Conservation (phyloP, 257 asterid species). For the Vinca minor region DNA sequence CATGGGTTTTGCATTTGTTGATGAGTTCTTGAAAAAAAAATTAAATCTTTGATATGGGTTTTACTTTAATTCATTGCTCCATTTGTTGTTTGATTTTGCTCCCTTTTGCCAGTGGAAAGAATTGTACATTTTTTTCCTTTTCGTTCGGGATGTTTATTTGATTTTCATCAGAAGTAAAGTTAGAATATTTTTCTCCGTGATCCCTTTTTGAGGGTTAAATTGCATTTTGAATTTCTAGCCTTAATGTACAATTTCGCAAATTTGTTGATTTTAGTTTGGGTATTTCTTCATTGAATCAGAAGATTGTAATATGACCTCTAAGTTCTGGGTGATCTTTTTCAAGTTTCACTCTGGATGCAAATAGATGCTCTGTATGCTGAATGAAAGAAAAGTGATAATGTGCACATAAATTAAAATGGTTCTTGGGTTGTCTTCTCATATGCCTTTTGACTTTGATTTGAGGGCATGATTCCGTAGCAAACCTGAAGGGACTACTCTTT, state of each 20-base stretch:
- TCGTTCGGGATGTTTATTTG: background rate
- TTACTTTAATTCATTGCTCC: background rate
- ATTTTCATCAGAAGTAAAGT: background rate
- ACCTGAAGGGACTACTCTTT: too few relatives aligned
- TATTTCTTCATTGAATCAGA: background rate
- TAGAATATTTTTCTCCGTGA: background rate
- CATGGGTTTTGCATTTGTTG: background rate
- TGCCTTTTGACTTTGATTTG: too few relatives aligned
- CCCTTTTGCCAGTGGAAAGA: background rate
- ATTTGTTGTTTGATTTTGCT: background rate
- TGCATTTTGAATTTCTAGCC: background rate
- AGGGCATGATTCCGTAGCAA: too few relatives aligned
- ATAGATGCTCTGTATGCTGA: too few relatives aligned
- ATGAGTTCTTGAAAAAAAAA: conserved; percentile 1
- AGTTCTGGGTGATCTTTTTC: background rate
- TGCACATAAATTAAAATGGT: too few relatives aligned
- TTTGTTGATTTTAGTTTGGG: background rate
- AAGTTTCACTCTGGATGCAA: background rate
- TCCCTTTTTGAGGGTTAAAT: background rate
- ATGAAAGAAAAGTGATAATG: background rate
- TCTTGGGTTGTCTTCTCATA: background rate
- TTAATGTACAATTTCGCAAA: background rate
- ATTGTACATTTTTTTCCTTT: background rate
- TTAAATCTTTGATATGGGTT: conserved; percentile 2
- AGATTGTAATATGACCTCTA: background rate